Evolutionary conservation across 345 rosid genomes (phyloP).

Genomic region (Rhizophora apiculata): DNA sequence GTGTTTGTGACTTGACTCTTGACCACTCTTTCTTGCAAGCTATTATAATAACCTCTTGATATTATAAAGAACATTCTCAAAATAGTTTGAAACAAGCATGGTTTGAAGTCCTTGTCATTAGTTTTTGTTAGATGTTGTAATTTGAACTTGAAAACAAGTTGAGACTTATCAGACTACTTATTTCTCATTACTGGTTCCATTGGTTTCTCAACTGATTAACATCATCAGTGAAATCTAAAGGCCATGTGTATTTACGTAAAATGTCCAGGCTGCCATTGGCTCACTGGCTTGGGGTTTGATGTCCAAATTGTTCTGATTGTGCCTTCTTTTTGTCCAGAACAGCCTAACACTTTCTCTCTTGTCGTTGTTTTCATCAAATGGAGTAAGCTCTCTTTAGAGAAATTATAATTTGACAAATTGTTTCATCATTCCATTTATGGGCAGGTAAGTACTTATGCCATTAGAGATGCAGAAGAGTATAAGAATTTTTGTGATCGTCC

Average conservation of each 20-base stretch:
- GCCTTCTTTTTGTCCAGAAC: neutral
- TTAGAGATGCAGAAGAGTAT: constrained; percentile 84
- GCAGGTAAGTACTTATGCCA: constrained; percentile 71
- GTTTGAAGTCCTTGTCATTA: too few species aligned
- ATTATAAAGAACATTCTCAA: neutral
- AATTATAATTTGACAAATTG: neutral
- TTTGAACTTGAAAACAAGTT: neutral
- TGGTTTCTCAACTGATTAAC: neutral
- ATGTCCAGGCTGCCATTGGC: neutral
- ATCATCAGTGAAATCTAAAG: neutral
- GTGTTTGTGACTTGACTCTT: neutral
- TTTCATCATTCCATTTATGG: constrained; percentile 13
- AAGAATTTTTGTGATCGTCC: constrained; percentile 85
- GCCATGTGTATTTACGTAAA: neutral
- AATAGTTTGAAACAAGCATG: too few species aligned
- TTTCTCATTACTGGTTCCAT: neutral
- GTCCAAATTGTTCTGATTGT: neutral
- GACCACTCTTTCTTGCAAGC: neutral
- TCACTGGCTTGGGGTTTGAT: neutral
- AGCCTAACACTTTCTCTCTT: neutral
- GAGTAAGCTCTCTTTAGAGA: neutral
- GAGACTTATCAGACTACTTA: neutral
- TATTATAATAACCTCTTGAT: neutral
- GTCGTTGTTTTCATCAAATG: too few species aligned
- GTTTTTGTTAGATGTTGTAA: neutral